phyloP scores from a whole-genome alignment of 148 eudicot species.

The Fagopyrum esculentum region DNA sequence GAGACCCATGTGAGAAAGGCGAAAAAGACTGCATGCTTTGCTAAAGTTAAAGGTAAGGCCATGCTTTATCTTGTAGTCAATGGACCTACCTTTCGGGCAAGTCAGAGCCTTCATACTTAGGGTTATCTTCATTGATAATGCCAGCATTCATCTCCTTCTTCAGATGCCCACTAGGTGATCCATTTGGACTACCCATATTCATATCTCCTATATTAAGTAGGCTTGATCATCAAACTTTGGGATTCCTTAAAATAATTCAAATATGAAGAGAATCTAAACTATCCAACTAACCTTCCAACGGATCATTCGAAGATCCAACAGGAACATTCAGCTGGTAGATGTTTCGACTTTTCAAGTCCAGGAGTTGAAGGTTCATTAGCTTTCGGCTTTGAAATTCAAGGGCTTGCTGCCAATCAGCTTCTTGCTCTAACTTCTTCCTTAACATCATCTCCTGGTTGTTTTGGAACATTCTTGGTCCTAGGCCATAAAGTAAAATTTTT shows the following conservation, averaged over 20 bases:
- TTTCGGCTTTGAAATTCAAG: conserved; percentile 60
- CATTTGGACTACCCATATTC: background rate
- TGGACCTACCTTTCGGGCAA: conserved; percentile 46
- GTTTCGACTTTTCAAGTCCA: conserved; percentile 53
- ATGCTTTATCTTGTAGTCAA: too few species aligned
- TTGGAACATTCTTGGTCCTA: conserved; percentile 56
- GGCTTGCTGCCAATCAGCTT: conserved; percentile 71
- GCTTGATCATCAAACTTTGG: background rate
- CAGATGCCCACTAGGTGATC: background rate
- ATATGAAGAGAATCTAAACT: background rate
- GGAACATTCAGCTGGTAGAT: conserved; percentile 32
- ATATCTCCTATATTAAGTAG: background rate
- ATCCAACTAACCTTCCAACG: background rate
- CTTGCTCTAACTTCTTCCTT: conserved; percentile 77
- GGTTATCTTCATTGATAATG: conserved; percentile 21
- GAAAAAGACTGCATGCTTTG: background rate
- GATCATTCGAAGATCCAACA: conserved; percentile 15
- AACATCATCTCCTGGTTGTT: conserved; percentile 58
- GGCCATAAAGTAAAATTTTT: background rate
- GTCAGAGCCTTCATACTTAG: conserved; percentile 24
- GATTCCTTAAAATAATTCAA: background rate
- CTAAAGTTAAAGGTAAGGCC: background rate
- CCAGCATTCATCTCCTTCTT: background rate
- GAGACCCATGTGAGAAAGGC: background rate
- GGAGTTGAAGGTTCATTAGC: conserved; percentile 62